These are phyloP conservation scores for Suillus fuscotomentosus DNA, from an alignment of 768 basidiomycete genomes.

Conservation along the genomic window DNA sequence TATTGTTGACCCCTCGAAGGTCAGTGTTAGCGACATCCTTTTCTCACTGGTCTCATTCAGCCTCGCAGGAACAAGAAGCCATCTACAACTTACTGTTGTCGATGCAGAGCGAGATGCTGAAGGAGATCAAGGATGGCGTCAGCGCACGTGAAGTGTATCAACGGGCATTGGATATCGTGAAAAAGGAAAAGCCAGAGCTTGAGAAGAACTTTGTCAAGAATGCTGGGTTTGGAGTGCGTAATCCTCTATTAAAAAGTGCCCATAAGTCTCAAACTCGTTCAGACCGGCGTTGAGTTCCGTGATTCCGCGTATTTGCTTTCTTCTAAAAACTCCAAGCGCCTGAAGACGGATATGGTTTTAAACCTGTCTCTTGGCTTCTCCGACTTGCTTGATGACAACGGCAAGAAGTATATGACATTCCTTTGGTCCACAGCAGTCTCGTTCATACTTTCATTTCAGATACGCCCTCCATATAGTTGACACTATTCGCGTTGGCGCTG, in stretches of 20 bases:
- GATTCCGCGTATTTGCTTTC: constrained; percentile 84
- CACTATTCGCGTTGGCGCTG: constrained; percentile 75
- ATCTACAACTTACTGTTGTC: constrained; percentile 79
- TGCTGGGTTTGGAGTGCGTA: constrained; percentile 82
- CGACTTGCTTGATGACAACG: constrained; percentile 72
- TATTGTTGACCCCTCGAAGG: constrained; percentile 91
- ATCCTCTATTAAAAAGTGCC: neutral
- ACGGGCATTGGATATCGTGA: constrained; percentile 65
- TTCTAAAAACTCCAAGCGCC: constrained; percentile 67
- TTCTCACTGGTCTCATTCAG: neutral
- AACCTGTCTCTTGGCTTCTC: constrained; percentile 84
- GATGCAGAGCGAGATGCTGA: constrained; percentile 73
- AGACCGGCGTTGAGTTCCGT: constrained; percentile 97
- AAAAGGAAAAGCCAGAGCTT: constrained; percentile 76
- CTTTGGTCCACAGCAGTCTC: neutral
- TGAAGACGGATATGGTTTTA: constrained; percentile 83
- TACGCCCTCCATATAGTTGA: constrained; percentile 89
- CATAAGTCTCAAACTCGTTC: constrained; percentile 5
- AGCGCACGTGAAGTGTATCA: constrained; percentile 80
- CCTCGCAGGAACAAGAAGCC: constrained; percentile 80
- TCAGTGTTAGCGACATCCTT: constrained; percentile 28
- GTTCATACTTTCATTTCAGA: constrained; percentile 36
- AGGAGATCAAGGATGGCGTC: constrained; percentile 77
- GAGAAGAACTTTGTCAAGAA: constrained; percentile 87
- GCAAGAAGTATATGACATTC: constrained; percentile 62